These are phyloP conservation scores for Vigna radiata DNA, from an alignment of 306 rosid genomes.

Conservation along the genomic window DNA sequence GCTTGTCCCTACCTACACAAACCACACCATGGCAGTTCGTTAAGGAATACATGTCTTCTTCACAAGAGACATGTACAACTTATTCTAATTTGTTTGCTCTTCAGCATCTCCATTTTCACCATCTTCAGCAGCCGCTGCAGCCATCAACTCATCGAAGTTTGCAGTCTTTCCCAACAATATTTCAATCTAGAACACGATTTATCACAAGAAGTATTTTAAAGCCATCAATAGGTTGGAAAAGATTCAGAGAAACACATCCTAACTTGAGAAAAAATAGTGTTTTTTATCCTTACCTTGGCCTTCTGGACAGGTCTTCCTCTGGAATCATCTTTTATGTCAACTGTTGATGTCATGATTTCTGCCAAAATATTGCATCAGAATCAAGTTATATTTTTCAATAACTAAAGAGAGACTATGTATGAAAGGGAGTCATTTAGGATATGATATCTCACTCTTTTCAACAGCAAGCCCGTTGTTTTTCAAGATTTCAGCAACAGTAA, in stretches of 20 bases:
- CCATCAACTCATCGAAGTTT: conserved; percentile 82
- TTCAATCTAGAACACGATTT: conserved; percentile 61
- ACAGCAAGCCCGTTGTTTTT: conserved; percentile 81
- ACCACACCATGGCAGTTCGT: conserved; percentile 37
- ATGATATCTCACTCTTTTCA: conserved; percentile 67
- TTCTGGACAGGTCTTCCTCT: conserved; percentile 77
- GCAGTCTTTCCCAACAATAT: conserved; percentile 73
- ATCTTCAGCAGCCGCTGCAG: conserved; percentile 63
- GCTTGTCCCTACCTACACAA: conserved; percentile 33
- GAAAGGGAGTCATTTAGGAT: not conserved
- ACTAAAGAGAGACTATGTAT: not conserved
- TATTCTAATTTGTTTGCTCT: conserved; percentile 51
- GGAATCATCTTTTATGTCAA: conserved; percentile 74
- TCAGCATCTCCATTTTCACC: conserved; percentile 61
- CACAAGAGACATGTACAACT: conserved; percentile 26
- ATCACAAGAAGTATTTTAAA: conserved; percentile 20
- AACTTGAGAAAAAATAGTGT: not conserved
- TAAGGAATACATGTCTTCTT: conserved; percentile 40
- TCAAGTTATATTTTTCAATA: conserved; percentile 12
- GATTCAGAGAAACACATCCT: not conserved
- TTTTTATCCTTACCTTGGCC: conserved; percentile 64
- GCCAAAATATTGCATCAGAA: conserved; percentile 28
- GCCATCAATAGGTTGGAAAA: not conserved
- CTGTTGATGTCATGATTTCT: conserved; percentile 75
- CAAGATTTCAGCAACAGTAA: conserved; percentile 79